These are phyloP conservation scores for Waitea zeae DNA, from an alignment of 1,284 basidiomycete genomes.

Conservation along the genomic window DNA sequence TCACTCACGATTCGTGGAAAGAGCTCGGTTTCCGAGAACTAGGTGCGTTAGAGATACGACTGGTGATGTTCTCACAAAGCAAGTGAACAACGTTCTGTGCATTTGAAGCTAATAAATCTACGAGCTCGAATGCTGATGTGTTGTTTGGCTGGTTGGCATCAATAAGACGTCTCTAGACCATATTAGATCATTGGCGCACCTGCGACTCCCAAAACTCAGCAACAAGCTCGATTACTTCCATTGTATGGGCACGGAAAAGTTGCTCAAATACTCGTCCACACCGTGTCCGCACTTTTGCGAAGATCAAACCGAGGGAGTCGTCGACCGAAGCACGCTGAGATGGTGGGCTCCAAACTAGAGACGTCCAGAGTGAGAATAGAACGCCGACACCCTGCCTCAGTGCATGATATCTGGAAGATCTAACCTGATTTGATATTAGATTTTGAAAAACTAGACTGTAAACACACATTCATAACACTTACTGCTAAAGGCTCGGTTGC, in stretches of 20 bases:
- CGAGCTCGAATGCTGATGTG: conserved; percentile 59
- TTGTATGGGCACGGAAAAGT: conserved; percentile 65
- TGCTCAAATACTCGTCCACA: conserved; percentile 72
- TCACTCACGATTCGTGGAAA: conserved; percentile 47
- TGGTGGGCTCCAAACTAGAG: conserved; percentile 29
- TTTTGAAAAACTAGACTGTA: too few relatives aligned
- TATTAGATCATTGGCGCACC: conserved; percentile 17
- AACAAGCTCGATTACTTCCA: conserved; percentile 70
- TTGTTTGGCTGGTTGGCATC: conserved; percentile 22
- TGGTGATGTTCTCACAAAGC: conserved; percentile 60
- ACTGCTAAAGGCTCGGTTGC: too few relatives aligned
- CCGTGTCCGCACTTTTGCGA: conserved; percentile 42
- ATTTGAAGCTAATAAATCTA: conserved; percentile 72
- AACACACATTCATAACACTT: too few relatives aligned
- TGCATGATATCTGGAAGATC: conserved; percentile 51
- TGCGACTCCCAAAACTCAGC: conserved; percentile 63
- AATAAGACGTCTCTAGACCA: conserved; percentile 3
- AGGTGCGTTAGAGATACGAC: conserved; percentile 32
- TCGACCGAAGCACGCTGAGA: conserved; percentile 32
- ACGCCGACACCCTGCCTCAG: conserved; percentile 57
- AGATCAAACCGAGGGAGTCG: conserved; percentile 51
- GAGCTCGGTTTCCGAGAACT: conserved; percentile 36
- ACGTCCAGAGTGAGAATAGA: conserved; percentile 55
- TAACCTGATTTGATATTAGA: too few relatives aligned
- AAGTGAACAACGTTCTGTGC: conserved; percentile 83